Evolutionary conservation across 768 basidiomycete genomes (phyloP), one percentile per base, ranked within the genome.

Genomic region (Phylloporus scabripes): DNA sequence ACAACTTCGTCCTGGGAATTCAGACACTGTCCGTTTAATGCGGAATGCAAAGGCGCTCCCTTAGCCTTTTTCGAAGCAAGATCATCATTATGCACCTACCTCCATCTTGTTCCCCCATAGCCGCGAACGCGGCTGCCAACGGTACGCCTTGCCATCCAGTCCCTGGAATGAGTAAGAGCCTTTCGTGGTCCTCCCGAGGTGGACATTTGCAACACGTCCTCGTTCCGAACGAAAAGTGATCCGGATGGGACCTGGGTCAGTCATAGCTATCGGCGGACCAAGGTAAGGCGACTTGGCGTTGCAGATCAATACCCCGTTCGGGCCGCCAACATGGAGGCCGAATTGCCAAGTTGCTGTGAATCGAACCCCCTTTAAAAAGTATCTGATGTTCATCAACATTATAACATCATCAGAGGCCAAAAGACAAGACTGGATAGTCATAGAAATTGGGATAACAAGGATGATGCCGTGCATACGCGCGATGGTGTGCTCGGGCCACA

Each of bases 211-310:
- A 1, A n/a, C 42, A 4, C 29, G 23, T 15, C 23, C 45, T 18
- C 31, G 43, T 20, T 54, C 47, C 4, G 56, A 18, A n/a, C 32
- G 36, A 42, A 68, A 45, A n/a, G 42, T 45, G 36, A 67, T 46
- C 26, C 18, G 31, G 7, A 59, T 54, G 8, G 60, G 65, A 2
- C 51, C 56, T 7, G 52, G 50, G 15, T 47, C 57, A 5, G 56
- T 55, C 1, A 18, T n/a, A 1, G 31, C 1, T 15, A 61, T 5
- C 1, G 56, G 59, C 11, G 58, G 66, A 28, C 64, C 66, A 29
- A 61, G 29, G 40, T 67, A 67, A 8, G 65, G 54, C 6, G 67
- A 68, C 23, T 51, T 54, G 51, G 54, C 63, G 33, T 56, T 55
- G 33, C 67, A 67, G 11, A 65, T 36, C 1, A 53, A 26, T 9